Evolutionary conservation across 306 rosid species (phyloP).

Genomic region (Cicer judaicum): DNA sequence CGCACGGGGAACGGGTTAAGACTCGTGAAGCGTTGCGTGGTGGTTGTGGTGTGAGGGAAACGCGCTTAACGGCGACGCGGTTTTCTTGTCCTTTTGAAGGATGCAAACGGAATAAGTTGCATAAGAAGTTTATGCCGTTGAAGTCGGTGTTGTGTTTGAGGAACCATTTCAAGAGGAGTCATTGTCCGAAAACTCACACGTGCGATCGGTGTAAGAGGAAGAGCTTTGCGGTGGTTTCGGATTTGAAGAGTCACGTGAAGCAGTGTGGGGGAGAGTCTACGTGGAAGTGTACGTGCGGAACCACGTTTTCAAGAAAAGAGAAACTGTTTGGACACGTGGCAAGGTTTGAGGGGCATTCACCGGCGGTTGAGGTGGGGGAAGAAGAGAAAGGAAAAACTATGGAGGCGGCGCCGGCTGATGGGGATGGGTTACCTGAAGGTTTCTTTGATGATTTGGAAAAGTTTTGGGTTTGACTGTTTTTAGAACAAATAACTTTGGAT

Average conservation of each 20-base stretch:
- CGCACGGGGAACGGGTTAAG: constrained; percentile 74
- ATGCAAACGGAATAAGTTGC: constrained; percentile 57
- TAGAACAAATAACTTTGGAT: neutral
- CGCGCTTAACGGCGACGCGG: constrained; percentile 24
- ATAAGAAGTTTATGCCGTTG: constrained; percentile 62
- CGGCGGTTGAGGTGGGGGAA: constrained; percentile 24
- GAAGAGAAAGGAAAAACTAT: constrained; percentile 35
- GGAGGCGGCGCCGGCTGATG: neutral
- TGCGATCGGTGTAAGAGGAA: constrained; percentile 68
- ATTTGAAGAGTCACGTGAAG: constrained; percentile 68
- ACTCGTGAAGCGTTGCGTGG: constrained; percentile 57
- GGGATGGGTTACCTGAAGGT: constrained; percentile 47
- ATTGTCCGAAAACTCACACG: constrained; percentile 70
- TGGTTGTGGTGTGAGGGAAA: constrained; percentile 29
- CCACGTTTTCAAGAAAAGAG: constrained; percentile 71
- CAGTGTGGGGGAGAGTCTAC: constrained; percentile 62
- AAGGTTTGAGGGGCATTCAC: constrained; percentile 69
- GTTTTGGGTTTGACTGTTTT: constrained; percentile 28
- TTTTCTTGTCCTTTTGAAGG: constrained; percentile 73
- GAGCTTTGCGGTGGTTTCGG: constrained; percentile 71
- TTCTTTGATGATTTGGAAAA: constrained; percentile 51
- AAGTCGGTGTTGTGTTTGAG: constrained; percentile 66
- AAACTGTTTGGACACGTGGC: constrained; percentile 75
- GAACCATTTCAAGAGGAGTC: constrained; percentile 84
- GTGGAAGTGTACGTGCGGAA: constrained; percentile 76